These are phyloP conservation scores for Chytriomyces sp. DNA, from an alignment of 192 early-diverging fungal species.

Conservation along the genomic window DNA sequence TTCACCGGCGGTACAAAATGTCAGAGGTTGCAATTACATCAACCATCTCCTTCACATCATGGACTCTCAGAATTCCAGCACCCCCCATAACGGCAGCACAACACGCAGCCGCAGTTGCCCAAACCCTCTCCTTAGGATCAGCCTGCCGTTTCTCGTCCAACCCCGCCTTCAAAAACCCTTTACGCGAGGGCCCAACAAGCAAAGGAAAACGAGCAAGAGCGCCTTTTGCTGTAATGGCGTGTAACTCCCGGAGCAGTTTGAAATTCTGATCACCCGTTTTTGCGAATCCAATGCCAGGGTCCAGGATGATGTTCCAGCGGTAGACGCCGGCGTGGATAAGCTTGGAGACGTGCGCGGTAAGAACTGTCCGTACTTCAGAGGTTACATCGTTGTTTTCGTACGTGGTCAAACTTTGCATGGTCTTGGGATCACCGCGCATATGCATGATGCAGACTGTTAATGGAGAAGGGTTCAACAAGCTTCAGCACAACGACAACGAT, in stretches of 20 bases:
- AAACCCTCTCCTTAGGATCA: constrained; percentile 59
- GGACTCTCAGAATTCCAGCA: constrained; percentile 83
- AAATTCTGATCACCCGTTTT: constrained; percentile 88
- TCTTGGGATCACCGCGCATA: constrained; percentile 92
- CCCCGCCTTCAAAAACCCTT: constrained; percentile 87
- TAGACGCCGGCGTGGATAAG: constrained; percentile 83
- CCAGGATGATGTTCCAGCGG: constrained; percentile 96
- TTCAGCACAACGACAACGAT: neutral
- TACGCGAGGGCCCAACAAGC: constrained; percentile 89
- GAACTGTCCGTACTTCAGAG: constrained; percentile 68
- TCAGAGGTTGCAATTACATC: constrained; percentile 89
- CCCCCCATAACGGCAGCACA: constrained; percentile 33
- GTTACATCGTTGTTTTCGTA: constrained; percentile 82
- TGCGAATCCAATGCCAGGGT: constrained; percentile 98
- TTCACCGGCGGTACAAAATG: constrained; percentile 25
- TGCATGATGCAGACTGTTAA: constrained; percentile 86
- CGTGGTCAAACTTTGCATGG: constrained; percentile 77
- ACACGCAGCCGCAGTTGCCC: constrained; percentile 38
- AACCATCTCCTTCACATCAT: constrained; percentile 93
- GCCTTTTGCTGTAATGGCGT: constrained; percentile 49
- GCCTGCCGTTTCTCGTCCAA: constrained; percentile 54
- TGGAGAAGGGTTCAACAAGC: neutral
- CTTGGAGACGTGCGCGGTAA: constrained; percentile 67
- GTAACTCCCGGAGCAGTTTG: constrained; percentile 78
- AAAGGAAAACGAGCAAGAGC: constrained; percentile 76